Base-by-base conservation (phyloP, 2,329 filamentous ascomycete species). In the Acephala macrosclerotiorum region DNA sequence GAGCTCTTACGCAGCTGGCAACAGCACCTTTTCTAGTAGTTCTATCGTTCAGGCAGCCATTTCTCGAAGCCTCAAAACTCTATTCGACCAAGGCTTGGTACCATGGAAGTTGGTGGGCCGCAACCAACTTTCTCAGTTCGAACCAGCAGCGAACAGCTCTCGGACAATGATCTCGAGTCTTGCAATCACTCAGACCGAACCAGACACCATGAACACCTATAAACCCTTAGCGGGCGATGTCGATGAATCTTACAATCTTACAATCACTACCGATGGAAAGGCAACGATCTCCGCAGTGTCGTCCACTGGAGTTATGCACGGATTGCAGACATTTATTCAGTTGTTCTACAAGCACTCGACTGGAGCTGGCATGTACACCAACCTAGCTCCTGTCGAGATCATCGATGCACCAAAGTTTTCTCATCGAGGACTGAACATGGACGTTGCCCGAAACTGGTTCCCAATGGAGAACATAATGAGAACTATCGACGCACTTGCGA, bases 401-500 rank as follows among this genome's bases (percentile, higher is more conserved):
- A 78, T 79, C n/a, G 94, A 97, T 77, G 79, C 82, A 61, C 94
- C 94, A 33, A 86, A 86, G 73, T 97, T 92, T 77, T 78, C 84
- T 16, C 91, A 96, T 78, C 89, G 94, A 53, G 93, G 94, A 14
- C 78, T 97, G 61, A 89, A 96, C 72, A 81, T 97, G 72, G 94
- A 97, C 74, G 88, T 93, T 49, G 85, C 91, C 2, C 85, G 94
- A 65, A 90, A 89, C 74, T 96, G 85, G 79, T 76, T 69, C 60
- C 73, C 73, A 2, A 68, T 74, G 3, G 45, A 71, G 4, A 87
- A 91, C 72, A 89, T 97, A 71, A 84, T 89, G 74, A 87, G 89
- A 59, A 92, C 89, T 61, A 91, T 97, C 70, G 91, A 96, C 74
- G 91, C 88, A 47, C 79, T 91, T 70, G 82, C 91, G 1, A 93